These are phyloP conservation scores for Pestalotiopsis sp. DNA, from an alignment of 2,329 filamentous ascomycete species.

Conservation along the genomic window DNA sequence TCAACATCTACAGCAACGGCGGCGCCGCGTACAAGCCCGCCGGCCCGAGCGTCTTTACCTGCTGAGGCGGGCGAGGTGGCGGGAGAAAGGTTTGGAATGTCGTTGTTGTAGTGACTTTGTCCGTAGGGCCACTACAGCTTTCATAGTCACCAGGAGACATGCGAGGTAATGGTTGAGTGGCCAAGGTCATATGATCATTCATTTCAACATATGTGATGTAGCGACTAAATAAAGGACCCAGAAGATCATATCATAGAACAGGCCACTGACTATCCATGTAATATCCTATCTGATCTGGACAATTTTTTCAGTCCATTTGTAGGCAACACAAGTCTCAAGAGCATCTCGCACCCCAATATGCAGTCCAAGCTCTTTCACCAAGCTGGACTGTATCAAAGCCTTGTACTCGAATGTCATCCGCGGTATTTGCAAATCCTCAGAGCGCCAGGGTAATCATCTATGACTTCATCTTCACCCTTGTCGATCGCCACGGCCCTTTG, in stretches of 20 bases:
- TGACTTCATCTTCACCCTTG: not conserved
- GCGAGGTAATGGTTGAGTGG: too few relatives aligned
- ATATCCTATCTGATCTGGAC: not conserved
- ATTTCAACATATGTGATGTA: too few relatives aligned
- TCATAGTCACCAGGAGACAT: too few relatives aligned
- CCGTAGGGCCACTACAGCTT: too few relatives aligned
- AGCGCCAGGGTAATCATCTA: not conserved
- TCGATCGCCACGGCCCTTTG: not conserved
- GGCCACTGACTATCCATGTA: not conserved
- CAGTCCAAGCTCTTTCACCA: not conserved
- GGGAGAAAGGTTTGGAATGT: not conserved
- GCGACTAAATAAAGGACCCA: too few relatives aligned
- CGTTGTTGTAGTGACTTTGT: not conserved
- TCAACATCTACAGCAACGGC: conserved; percentile 42
- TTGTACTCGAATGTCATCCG: too few relatives aligned
- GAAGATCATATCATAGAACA: too few relatives aligned
- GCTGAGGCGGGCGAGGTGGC: not conserved
- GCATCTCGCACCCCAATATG: not conserved
- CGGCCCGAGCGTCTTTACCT: conserved; percentile 13
- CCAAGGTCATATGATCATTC: too few relatives aligned
- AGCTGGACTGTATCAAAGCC: not conserved
- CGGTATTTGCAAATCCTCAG: not conserved
- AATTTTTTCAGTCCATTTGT: not conserved
- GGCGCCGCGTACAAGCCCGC: conserved; percentile 13
- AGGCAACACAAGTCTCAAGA: not conserved